These are phyloP conservation scores for Xylariaceae sp. DNA, from an alignment of 2,329 filamentous ascomycete genomes.

Conservation along the genomic window DNA sequence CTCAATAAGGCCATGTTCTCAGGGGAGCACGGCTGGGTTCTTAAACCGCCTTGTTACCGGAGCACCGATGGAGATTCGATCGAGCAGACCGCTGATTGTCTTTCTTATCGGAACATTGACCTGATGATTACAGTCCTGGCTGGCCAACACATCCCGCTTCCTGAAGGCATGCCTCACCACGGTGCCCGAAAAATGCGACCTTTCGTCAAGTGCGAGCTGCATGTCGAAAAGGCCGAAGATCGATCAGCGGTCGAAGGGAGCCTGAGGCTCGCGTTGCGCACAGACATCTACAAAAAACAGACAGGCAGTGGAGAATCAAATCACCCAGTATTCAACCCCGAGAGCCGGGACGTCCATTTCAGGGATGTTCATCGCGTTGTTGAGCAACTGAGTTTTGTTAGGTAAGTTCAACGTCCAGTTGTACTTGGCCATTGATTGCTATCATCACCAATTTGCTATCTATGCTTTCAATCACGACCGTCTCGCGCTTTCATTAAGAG, in stretches of 20 bases:
- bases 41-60: conserved; percentile 76
- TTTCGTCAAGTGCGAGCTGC: conserved; percentile 74
- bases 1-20: conserved; percentile 98
- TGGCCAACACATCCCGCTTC: conserved; percentile 68
- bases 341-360: conserved; percentile 56
- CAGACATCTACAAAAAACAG: conserved; percentile 56
- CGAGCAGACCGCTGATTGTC: conserved; percentile 40
- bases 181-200: conserved; percentile 60
- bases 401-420: conserved; percentile 46
- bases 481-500: conserved; percentile 12
- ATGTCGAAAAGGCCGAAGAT: conserved; percentile 62
- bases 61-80: conserved; percentile 35
- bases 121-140: conserved; percentile 71
- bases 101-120: conserved; percentile 54
- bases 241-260: conserved; percentile 35
- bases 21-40: conserved; percentile 74
- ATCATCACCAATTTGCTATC: conserved; percentile 6
- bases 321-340: conserved; percentile 59
- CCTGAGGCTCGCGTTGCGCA: conserved; percentile 43
- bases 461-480: conserved; percentile 10
- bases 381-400: conserved; percentile 68
- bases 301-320: conserved; percentile 53
- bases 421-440: conserved; percentile 6
- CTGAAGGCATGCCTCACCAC: conserved; percentile 44
- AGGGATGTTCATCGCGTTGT: conserved; percentile 54